Conservation (phyloP, 192 early-diverging fungal species). For the Lobosporangium transversale region DNA sequence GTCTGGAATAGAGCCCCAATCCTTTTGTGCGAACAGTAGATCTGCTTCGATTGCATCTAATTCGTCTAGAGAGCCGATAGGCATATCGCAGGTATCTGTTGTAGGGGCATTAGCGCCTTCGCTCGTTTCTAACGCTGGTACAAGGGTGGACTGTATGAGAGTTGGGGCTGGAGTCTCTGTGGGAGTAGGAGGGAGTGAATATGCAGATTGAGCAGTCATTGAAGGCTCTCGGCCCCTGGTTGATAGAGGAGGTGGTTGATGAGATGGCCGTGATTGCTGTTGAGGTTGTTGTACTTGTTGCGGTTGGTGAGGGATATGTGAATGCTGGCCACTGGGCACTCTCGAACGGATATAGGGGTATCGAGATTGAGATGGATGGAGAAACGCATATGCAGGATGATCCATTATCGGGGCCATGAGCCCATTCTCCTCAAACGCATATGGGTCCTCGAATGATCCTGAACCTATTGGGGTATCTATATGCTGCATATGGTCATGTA, state of each 20-base stretch:
- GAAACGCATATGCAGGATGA: constrained; percentile 2
- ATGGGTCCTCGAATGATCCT: constrained; percentile 30
- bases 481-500: constrained; percentile 22
- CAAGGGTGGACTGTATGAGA: not conserved
- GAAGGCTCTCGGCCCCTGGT: constrained; percentile 19
- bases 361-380: constrained; percentile 6
- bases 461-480: constrained; percentile 25
- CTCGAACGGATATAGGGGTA: constrained; percentile 2
- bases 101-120: not conserved
- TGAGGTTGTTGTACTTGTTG: constrained; percentile 8
- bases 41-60: constrained; percentile 40
- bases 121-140: not conserved
- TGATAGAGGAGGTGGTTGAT: not conserved
- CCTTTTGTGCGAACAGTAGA: constrained; percentile 35
- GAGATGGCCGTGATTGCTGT: not conserved
- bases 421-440: constrained; percentile 46
- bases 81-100: constrained; percentile 23
- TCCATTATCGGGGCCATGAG: constrained; percentile 17
- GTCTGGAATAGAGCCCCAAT: constrained; percentile 49
- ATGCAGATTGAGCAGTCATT: constrained; percentile 22
- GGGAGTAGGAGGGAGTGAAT: constrained; percentile 27
- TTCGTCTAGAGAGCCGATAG: constrained; percentile 32
- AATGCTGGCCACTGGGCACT: not conserved
- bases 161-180: constrained; percentile 15
- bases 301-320: constrained; percentile 1